A percentile compares a stretch with the other conserved stretches of the same genome.
Evolutionary conservation across 108 stramenopile species (phyloP).

Genomic region (Stephanodiscus minutulus): DNA sequence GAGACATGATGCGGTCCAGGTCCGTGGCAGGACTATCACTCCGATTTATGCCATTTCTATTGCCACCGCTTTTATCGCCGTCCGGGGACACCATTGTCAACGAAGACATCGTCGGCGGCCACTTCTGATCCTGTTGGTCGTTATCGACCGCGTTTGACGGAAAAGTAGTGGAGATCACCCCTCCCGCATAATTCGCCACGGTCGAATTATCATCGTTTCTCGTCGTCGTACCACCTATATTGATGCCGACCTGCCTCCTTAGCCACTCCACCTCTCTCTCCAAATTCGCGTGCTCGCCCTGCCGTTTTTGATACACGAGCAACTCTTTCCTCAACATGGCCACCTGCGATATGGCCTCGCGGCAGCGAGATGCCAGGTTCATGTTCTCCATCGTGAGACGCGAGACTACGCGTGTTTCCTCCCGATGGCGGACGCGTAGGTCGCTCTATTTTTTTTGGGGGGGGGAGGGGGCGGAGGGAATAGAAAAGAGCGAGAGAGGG

Average conservation of each 20-base stretch:
- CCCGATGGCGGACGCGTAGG: conserved; percentile 73
- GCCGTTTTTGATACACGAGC: conserved; percentile 56
- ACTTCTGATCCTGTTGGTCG: not conserved
- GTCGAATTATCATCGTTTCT: not conserved
- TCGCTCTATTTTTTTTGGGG: conserved; percentile 53
- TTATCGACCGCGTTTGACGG: not conserved
- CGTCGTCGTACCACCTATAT: not conserved
- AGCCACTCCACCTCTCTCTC: conserved; percentile 35
- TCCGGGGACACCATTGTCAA: not conserved
- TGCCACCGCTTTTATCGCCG: not conserved
- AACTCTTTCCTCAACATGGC: conserved; percentile 70
- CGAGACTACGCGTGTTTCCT: conserved; percentile 74
- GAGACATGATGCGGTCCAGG: conserved; percentile 46
- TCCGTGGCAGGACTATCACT: conserved; percentile 28
- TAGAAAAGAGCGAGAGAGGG: not conserved
- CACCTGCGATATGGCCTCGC: conserved; percentile 72
- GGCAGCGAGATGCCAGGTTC: conserved; percentile 78
- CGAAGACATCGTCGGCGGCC: not conserved
- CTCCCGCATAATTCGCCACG: not conserved
- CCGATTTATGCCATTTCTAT: not conserved
- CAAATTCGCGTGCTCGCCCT: conserved; percentile 50
- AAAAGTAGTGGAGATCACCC: not conserved
- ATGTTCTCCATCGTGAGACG: conserved; percentile 87
- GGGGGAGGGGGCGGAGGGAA: not conserved
- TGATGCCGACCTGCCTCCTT: conserved; percentile 12